phyloP scores from a whole-genome alignment of 2,329 filamentous ascomycete species.

The Diaporthe sp. region DNA sequence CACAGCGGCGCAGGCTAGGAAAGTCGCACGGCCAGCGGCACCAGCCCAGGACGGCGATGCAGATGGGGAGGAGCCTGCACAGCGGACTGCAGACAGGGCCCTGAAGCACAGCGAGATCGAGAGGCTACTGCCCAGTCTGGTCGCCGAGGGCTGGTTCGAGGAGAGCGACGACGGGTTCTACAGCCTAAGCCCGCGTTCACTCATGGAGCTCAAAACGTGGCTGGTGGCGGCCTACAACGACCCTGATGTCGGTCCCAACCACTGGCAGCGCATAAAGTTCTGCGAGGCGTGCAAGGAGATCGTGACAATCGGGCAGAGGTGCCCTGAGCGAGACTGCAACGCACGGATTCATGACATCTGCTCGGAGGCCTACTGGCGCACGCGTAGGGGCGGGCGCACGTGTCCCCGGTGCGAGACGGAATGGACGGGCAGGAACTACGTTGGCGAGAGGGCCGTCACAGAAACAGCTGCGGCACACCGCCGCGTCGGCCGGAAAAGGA shows the following conservation, averaged over 20 bases:
- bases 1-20: slow-evolving; percentile 82
- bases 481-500: slow-evolving; percentile 55
- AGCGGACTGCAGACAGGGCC: slow-evolving; percentile 61
- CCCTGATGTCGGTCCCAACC: slow-evolving; percentile 68
- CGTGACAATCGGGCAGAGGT: slow-evolving; percentile 87
- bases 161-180: slow-evolving; percentile 81
- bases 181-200: slow-evolving; percentile 78
- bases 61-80: slow-evolving; percentile 52
- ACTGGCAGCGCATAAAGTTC: slow-evolving; percentile 83
- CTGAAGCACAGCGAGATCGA: slow-evolving; percentile 86
- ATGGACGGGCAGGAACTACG: slow-evolving; percentile 65
- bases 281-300: slow-evolving; percentile 93
- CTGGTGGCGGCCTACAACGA: slow-evolving; percentile 94
- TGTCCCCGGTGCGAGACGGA: slow-evolving; percentile 74
- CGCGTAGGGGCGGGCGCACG: slow-evolving; percentile 62
- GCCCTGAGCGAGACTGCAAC: slow-evolving; percentile 75
- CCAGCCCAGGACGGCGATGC: slow-evolving; percentile 49
- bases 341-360: slow-evolving; percentile 85
- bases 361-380: slow-evolving; percentile 79
- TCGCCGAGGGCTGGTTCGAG: slow-evolving; percentile 88
- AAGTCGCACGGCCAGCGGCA: slow-evolving; percentile 70
- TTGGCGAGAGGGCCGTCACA: slow-evolving; percentile 71
- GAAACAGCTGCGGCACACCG: slow-evolving; percentile 64
- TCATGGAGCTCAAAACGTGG: slow-evolving; percentile 90
- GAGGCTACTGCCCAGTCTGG: slow-evolving; percentile 75